Evolutionary conservation across 2,329 filamentous ascomycete genomes (phyloP), one percentile per base, ranked within the genome.

Genomic region (Aspergillus fructus): DNA sequence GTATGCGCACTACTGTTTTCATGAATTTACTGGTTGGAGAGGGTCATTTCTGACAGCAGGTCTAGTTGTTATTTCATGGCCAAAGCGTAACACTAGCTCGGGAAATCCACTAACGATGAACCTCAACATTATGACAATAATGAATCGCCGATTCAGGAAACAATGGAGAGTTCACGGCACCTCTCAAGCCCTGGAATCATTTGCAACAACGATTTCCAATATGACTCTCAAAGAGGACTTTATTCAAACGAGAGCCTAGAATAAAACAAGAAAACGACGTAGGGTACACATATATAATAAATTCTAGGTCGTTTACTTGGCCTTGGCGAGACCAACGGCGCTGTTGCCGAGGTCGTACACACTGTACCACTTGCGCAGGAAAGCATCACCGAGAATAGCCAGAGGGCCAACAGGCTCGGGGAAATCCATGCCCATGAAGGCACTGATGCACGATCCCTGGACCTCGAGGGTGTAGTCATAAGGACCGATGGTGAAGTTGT

Each of bases 381-480:
- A 88, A 63, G 85, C 65, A 60, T 75, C 74, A 59, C 94, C 94
- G 24, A 99, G 87, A 64, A 99, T 99, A 61, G 91, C 93, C 64
- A 99, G 86, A 66, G 94, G 94, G 47, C 94, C 93, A 59, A 89
- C 88, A 40, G 92, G 92, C 71, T 88, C 89, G 56, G 92, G 79
- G 79, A 91, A 87, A 76, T 93, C 94, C 88, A 97, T 96, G 69
- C 92, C 93, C 87, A 96, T 96, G 81, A 99, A 96, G 67, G 91
- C 90, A 62, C 92, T 97, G 78, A 99, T 96, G 79, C 94, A 99
- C 74, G 89, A 93, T 68, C 93, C 94, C 73, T 93, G 90, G 43
- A 97, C 86, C 79, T 99, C 93, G 41, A 99, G 87, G 67, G 97
- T 93, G 82, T 99, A 99, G 81, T 99, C 94, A 64, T 89, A 89